Conservation (phyloP, 169 alveolate species). For the Theileria parva region DNA sequence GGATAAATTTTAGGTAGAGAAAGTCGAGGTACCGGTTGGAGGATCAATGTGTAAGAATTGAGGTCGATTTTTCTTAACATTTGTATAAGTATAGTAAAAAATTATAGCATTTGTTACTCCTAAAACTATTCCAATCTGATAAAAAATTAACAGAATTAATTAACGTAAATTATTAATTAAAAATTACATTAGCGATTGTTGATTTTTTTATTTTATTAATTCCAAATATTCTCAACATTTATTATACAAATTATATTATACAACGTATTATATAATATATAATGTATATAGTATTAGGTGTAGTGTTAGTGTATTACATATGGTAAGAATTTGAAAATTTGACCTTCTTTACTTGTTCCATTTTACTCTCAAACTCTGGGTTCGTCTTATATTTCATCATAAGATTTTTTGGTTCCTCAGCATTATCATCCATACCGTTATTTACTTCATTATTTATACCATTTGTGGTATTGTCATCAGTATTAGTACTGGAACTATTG, state of each 20-base stretch:
- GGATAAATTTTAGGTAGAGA: background rate
- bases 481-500: background rate
- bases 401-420: background rate
- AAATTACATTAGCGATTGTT: background rate
- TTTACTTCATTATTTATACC: background rate
- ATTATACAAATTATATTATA: no score
- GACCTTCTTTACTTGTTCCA: background rate
- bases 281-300: background rate
- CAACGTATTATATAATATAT: background rate
- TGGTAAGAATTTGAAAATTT: background rate
- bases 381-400: background rate
- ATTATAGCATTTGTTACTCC: conserved; percentile 29
- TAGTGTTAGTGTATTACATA: background rate
- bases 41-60: conserved; percentile 34
- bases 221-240: background rate
- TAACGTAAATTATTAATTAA: background rate
- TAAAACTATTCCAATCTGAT: conserved; percentile 34
- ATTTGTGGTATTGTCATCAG: background rate
- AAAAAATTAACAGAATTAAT: background rate
- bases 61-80: conserved; percentile 30
- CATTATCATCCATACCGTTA: background rate
- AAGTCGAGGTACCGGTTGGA: conserved; percentile 28
- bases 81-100: conserved; percentile 21
- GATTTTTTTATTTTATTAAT: background rate
- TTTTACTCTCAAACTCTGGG: background rate